These are phyloP conservation scores for Coix lacrymajobi DNA, from an alignment of 176 grass and related monocot species.

Conservation along the genomic window DNA sequence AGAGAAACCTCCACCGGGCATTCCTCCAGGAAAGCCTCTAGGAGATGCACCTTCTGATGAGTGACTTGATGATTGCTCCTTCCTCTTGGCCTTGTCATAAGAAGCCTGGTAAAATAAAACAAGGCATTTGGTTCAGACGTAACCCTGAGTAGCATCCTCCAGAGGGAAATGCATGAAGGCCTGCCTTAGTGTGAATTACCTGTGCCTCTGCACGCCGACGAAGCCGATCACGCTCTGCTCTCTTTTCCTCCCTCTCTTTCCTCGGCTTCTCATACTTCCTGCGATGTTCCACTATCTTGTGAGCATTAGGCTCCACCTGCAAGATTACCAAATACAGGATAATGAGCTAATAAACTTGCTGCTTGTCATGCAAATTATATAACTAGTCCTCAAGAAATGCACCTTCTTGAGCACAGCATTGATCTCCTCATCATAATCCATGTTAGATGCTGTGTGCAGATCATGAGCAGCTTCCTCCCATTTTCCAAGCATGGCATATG, in stretches of 20 bases:
- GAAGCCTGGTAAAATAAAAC: constrained; percentile 54
- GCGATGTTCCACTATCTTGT: constrained; percentile 88
- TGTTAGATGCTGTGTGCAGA: constrained; percentile 80
- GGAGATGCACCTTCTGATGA: constrained; percentile 36
- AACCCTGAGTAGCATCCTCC: background rate
- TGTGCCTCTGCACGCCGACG: constrained; percentile 70
- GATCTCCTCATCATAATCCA: constrained; percentile 98
- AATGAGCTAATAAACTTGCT: background rate
- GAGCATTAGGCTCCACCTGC: constrained; percentile 95
- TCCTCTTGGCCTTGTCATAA: constrained; percentile 87
- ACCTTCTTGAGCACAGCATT: constrained; percentile 88
- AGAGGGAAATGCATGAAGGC: background rate
- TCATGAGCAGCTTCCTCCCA: constrained; percentile 88
- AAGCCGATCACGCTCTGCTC: constrained; percentile 70
- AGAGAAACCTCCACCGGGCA: constrained; percentile 56
- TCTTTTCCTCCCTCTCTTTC: constrained; percentile 90
- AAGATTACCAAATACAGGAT: background rate
- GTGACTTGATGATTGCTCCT: constrained; percentile 74
- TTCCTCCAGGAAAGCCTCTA: constrained; percentile 46
- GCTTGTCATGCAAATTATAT: background rate
- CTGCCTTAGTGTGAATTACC: constrained; percentile 28
- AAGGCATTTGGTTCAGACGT: background rate
- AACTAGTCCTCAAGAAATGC: background rate
- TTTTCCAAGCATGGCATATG: constrained; percentile 83
- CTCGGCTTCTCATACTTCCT: constrained; percentile 85